phyloP scores from a whole-genome alignment of 345 rosid species.

The Gossypium sturtianum region DNA sequence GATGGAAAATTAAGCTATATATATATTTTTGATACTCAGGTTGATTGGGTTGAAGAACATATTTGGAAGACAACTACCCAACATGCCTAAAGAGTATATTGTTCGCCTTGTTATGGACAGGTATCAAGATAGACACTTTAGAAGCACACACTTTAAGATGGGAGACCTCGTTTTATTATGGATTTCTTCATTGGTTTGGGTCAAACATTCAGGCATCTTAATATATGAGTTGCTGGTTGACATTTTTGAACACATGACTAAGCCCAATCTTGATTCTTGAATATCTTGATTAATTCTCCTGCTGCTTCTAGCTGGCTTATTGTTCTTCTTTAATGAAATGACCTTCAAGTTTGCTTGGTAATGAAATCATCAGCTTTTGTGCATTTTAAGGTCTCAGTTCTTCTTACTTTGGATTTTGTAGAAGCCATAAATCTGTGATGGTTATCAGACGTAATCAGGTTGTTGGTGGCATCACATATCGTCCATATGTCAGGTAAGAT shows the following conservation, averaged over 20 bases:
- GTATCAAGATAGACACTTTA: constrained; percentile 25
- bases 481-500: constrained; percentile 81
- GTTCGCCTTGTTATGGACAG: constrained; percentile 99
- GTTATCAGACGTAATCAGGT: constrained; percentile 78
- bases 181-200: background rate
- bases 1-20: background rate
- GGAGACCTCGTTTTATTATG: background rate
- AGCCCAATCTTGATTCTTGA: constrained; percentile 1
- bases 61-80: constrained; percentile 94
- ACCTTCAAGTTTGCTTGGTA: background rate
- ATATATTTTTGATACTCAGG: constrained; percentile 32
- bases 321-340: background rate
- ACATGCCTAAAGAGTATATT: constrained; percentile 99
- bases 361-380: background rate
- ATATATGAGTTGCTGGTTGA: background rate
- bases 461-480: constrained; percentile 99
- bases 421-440: constrained; percentile 99
- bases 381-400: background rate
- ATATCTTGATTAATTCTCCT: background rate
- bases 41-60: constrained; percentile 97
- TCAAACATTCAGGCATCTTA: background rate
- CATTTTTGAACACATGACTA: background rate
- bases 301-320: background rate
- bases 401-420: constrained; percentile 29
- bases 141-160: background rate